Evolutionary conservation across 768 basidiomycete genomes (phyloP), one percentile per base, ranked within the genome.

Genomic region (Podaxis mareebaensis): DNA sequence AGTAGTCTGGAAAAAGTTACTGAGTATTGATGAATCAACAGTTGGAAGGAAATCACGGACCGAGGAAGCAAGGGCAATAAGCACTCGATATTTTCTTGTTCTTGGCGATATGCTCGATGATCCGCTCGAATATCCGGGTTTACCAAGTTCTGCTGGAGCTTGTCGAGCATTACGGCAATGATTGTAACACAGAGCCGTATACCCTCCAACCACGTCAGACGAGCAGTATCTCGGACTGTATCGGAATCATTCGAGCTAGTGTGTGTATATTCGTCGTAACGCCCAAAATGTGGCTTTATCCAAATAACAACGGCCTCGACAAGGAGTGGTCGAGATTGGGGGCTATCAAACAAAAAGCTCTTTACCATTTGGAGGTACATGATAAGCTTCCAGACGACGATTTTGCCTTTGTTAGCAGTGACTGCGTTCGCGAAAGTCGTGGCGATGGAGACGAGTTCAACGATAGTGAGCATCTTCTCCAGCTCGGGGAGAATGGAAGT

Each of bases 251-350:
- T 86, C 1, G 84, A 75, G 60, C 83, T 81, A 12, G 83, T 83
- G 66, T 87, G 84, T 20, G 80, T 71, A 67, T 86, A 91, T 74
- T 96, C 95, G 66, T 98, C 95, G 70, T 90, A 98, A 30, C 86
- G 85, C 26, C 96, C 96, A 69, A 99, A 93, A 73, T 96, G 89
- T 1, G 96, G 94, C 72, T 95, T 96, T 67, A 99, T 90, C 95
- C 96, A 98, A 22, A 90, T 85, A 10, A 95, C 88, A 28, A 98
- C 87, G 20, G 90, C 87, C 66, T 97, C 95, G 6, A 96, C 88
- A 2, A 99, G 79, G 4, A 91, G 76, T 0, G 89, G 82, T 30
- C 96, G 87, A 13, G 91, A 89, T 59, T 92, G 83, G 0, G 90
- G 77, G 63, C 90, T 87, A 69, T 95, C 92, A 71, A 98, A 96